phyloP scores from a whole-genome alignment of 352 stramenopile species.

The Phytopythium mirpurense region DNA sequence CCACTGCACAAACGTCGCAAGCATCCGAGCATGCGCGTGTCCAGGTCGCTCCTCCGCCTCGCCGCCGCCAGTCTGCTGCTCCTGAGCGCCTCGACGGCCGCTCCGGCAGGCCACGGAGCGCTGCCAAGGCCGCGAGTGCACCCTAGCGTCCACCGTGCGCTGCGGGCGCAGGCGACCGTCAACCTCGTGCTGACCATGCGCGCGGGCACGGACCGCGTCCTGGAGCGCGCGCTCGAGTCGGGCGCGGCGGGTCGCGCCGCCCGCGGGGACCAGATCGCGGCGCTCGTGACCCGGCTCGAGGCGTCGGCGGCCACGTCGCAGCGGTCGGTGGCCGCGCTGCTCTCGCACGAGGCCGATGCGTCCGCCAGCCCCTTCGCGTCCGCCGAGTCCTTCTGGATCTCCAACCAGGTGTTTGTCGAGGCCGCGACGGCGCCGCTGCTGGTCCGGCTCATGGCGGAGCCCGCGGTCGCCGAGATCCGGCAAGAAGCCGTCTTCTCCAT shows the following conservation, averaged over 20 bases:
- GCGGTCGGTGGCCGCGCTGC: conserved; percentile 9
- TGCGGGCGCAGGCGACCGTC: conserved; percentile 15
- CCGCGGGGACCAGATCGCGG: conserved; percentile 14
- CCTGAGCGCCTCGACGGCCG: background rate
- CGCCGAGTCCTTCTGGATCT: conserved; percentile 26
- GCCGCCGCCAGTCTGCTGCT: background rate
- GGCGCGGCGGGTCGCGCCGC: conserved; percentile 4
- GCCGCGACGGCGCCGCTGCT: conserved; percentile 21
- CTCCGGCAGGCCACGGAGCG: background rate
- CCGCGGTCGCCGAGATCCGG: conserved; percentile 24
- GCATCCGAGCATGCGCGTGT: background rate
- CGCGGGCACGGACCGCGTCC: conserved; percentile 6
- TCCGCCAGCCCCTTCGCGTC: conserved; percentile 8
- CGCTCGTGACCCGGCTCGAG: conserved; percentile 17
- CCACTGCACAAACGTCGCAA: background rate
- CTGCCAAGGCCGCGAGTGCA: conserved; percentile 10
- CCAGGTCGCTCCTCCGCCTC: background rate
- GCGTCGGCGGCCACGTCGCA: conserved; percentile 9
- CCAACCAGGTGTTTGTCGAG: conserved; percentile 29
- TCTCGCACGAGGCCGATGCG: conserved; percentile 10
- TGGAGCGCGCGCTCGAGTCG: conserved; percentile 11
- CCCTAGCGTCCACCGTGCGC: conserved; percentile 14
- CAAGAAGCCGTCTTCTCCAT: conserved; percentile 23
- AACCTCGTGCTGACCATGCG: conserved; percentile 31
- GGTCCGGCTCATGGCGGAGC: conserved; percentile 12